Evolutionary conservation across 2,329 filamentous ascomycete species (phyloP).

Genomic region (Apiospora saccharicola): DNA sequence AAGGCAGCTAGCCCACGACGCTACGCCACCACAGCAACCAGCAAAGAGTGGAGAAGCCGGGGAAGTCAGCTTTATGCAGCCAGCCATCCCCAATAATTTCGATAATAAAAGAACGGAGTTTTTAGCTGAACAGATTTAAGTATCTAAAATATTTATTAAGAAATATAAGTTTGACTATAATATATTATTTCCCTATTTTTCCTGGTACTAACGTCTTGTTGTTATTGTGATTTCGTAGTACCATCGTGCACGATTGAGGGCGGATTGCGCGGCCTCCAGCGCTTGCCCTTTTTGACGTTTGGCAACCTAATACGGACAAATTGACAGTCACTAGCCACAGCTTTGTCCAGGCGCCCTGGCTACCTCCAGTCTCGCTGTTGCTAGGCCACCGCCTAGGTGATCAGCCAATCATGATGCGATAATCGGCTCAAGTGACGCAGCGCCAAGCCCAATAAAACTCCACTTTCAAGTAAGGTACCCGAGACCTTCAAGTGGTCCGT

Average conservation of each 20-base stretch:
- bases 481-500: background rate
- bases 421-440: slow-evolving; percentile 11
- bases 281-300: background rate
- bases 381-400: background rate
- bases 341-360: background rate
- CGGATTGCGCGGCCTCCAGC: slow-evolving; percentile 20
- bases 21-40: slow-evolving; percentile 19
- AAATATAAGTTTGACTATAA: no score
- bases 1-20: background rate
- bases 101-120: background rate
- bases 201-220: background rate
- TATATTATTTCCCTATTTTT: no score
- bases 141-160: background rate
- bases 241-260: no score
- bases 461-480: slow-evolving; percentile 17
- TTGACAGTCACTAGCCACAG: slow-evolving; percentile 7
- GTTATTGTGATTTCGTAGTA: background rate
- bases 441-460: slow-evolving; percentile 4
- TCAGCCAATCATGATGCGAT: background rate
- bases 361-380: background rate
- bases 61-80: background rate
- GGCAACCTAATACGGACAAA: background rate
- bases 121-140: background rate
- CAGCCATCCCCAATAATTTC: background rate
- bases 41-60: slow-evolving; percentile 10